Conservation (phyloP, 129 eudicot genomes). For the Lactuca saligna region DNA sequence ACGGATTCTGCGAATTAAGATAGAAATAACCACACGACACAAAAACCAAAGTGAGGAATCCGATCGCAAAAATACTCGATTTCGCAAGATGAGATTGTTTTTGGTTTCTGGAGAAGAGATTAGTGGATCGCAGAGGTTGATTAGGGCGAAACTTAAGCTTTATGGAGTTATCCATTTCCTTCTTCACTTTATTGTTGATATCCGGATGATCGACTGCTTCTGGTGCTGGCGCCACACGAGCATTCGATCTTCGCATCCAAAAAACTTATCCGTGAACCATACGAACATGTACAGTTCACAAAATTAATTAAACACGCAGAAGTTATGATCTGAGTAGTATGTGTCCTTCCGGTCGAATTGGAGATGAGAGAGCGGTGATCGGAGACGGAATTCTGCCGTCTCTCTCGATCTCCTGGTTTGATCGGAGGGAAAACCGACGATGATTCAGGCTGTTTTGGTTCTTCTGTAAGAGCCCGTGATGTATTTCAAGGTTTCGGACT, state of each 20-base stretch:
- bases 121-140: slow-evolving; percentile 44
- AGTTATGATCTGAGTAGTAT: slow-evolving; percentile 13
- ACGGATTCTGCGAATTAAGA: slow-evolving; percentile 11
- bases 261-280: slow-evolving; percentile 40
- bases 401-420: slow-evolving; percentile 35
- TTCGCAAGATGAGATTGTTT: slow-evolving; percentile 13
- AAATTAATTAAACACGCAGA: slow-evolving; percentile 9
- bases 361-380: slow-evolving; percentile 37
- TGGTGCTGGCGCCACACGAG: slow-evolving; percentile 36
- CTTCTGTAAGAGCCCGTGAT: background rate
- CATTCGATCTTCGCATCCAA: slow-evolving; percentile 93
- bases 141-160: slow-evolving; percentile 52
- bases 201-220: slow-evolving; percentile 27
- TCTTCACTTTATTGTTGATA: background rate
- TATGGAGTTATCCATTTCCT: slow-evolving; percentile 48
- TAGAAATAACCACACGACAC: slow-evolving; percentile 35
- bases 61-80: slow-evolving; percentile 31
- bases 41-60: slow-evolving; percentile 30
- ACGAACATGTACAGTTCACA: slow-evolving; percentile 27
- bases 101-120: slow-evolving; percentile 46
- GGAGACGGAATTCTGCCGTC: slow-evolving; percentile 28
- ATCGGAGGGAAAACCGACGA: slow-evolving; percentile 38
- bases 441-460: slow-evolving; percentile 25
- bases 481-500: slow-evolving; percentile 24
- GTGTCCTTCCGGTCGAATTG: slow-evolving; percentile 19